These are phyloP conservation scores for Gorgonomyces haynaldii DNA, from an alignment of 192 early-diverging fungal species.

Conservation along the genomic window DNA sequence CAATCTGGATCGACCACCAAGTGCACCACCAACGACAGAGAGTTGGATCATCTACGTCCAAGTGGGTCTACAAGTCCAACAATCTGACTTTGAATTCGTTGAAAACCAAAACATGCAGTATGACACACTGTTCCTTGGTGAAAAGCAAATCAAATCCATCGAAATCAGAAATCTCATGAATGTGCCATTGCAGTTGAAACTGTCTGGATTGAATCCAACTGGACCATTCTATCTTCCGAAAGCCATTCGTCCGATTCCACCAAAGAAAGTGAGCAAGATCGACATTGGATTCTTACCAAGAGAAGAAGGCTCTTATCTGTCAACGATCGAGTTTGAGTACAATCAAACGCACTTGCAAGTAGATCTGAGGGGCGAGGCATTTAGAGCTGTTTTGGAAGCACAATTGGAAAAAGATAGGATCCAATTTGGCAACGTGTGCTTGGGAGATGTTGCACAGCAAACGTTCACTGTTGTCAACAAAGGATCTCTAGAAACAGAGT, in stretches of 20 bases:
- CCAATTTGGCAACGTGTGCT: constrained; percentile 20
- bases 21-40: too few relatives aligned
- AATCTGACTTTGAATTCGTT: constrained; percentile 4
- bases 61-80: background rate
- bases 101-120: too few relatives aligned
- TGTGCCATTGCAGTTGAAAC: background rate
- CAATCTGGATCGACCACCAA: too few relatives aligned
- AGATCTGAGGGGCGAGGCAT: too few relatives aligned
- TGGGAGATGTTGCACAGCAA: constrained; percentile 19
- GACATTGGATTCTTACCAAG: constrained; percentile 1
- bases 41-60: too few relatives aligned
- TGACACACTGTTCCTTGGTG: too few relatives aligned
- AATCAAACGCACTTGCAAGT: constrained; percentile 7
- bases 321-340: background rate
- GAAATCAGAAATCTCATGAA: background rate
- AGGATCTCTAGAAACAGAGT: background rate
- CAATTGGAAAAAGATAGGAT: constrained; percentile 6
- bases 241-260: background rate
- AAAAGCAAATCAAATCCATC: background rate
- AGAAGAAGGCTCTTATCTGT: background rate
- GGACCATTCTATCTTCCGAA: background rate
- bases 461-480: constrained; percentile 19
- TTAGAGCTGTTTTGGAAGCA: too few relatives aligned
- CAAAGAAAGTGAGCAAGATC: background rate
- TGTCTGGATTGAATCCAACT: background rate